Evolutionary conservation across 2,329 filamentous ascomycete genomes (phyloP).

Genomic region (Xylariaceae sp.): DNA sequence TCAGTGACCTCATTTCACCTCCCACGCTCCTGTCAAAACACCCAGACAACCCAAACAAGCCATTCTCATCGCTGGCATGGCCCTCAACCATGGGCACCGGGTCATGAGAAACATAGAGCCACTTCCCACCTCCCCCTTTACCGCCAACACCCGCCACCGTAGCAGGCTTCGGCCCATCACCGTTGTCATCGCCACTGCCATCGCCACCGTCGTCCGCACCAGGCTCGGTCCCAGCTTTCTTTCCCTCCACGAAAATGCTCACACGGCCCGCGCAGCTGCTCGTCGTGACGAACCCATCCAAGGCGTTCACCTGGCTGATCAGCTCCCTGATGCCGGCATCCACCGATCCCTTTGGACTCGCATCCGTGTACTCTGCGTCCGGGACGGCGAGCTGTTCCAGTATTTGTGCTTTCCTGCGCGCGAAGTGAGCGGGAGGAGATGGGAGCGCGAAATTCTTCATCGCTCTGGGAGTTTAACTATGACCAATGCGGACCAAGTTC

Average conservation of each 20-base stretch:
- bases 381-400: constrained; percentile 66
- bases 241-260: constrained; percentile 83
- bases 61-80: constrained; percentile 17
- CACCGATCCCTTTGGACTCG: constrained; percentile 83
- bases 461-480: too few species aligned
- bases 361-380: constrained; percentile 69
- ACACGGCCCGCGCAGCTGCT: constrained; percentile 88
- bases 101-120: constrained; percentile 87
- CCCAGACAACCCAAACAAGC: constrained; percentile 2
- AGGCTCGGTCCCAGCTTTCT: constrained; percentile 36
- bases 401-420: constrained; percentile 66
- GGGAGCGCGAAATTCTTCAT: too few species aligned
- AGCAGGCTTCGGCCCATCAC: constrained; percentile 19
- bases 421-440: constrained; percentile 37
- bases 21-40: background rate
- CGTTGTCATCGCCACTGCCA: constrained; percentile 10
- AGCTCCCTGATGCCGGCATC: constrained; percentile 74
- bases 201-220: constrained; percentile 13
- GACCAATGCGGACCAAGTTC: too few species aligned
- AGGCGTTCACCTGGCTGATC: constrained; percentile 71
- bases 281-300: constrained; percentile 78
- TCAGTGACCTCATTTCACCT: too few species aligned
- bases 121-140: constrained; percentile 78
- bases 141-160: constrained; percentile 64
- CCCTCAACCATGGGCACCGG: constrained; percentile 48